These are phyloP conservation scores for Diutina pseudorugosa DNA, from an alignment of 1,139 yeast species.

Conservation along the genomic window DNA sequence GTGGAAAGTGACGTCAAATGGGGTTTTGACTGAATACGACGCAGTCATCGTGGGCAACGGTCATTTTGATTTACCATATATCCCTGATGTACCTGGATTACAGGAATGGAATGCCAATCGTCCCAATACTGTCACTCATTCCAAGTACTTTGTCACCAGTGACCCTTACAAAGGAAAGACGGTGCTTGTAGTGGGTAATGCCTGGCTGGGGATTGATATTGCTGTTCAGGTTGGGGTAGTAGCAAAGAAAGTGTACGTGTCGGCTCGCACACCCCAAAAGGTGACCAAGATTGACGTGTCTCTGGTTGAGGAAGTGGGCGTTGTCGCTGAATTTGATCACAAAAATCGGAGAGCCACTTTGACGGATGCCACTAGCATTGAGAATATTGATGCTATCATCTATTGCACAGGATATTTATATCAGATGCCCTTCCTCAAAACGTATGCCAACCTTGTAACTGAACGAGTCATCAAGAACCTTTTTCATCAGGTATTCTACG, in stretches of 20 bases:
- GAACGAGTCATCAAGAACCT: conserved; percentile 19
- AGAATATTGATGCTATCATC: conserved; percentile 34
- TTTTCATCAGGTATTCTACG: conserved; percentile 32
- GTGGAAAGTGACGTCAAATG: conserved; percentile 12
- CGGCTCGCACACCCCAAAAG: conserved; percentile 16
- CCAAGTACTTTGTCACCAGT: conserved; percentile 45
- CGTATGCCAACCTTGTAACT: conserved; percentile 14
- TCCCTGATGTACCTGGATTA: conserved; percentile 45
- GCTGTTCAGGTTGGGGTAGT: conserved; percentile 30
- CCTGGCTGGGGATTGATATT: conserved; percentile 36
- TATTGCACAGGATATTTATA: conserved; percentile 56
- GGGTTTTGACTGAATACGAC: conserved; percentile 19
- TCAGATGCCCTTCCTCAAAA: conserved; percentile 27
- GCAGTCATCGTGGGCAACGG: conserved; percentile 51
- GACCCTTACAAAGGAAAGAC: conserved; percentile 22
- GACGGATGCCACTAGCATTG: conserved; percentile 9
- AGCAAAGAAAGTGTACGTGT: conserved; percentile 26
- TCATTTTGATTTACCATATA: conserved; percentile 40
- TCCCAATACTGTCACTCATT: conserved; percentile 43
- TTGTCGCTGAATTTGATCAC: conserved; percentile 19
- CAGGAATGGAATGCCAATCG: conserved; percentile 30
- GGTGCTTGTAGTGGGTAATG: conserved; percentile 37
- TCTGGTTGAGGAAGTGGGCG: conserved; percentile 13
- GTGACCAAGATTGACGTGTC: conserved; percentile 11
- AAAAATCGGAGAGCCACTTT: not conserved